Conservation (phyloP, 345 rosid species). For the Mercurialis annua region DNA sequence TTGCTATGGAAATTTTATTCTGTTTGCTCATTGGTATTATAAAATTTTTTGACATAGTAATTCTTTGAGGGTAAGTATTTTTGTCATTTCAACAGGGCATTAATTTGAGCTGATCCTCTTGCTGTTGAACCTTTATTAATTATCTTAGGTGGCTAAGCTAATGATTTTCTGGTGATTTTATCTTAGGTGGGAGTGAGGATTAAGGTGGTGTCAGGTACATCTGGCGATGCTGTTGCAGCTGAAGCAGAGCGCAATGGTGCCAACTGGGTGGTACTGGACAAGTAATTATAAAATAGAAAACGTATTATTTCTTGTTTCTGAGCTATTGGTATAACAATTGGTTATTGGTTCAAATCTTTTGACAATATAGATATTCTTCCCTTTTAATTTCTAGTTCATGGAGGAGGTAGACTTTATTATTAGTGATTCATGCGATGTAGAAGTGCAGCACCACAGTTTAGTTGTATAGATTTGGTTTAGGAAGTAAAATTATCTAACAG, state of each 20-base stretch:
- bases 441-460: neutral
- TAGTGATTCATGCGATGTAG: neutral
- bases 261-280: conserved; percentile 84
- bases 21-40: no score
- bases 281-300: conserved; percentile 53
- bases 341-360: conserved; percentile 10
- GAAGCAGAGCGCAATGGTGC: conserved; percentile 57
- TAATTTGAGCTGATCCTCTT: no score
- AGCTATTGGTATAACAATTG: conserved; percentile 22
- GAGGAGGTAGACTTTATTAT: neutral
- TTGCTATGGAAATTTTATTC: no score
- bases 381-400: neutral
- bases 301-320: conserved; percentile 57
- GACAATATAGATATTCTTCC: neutral
- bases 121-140: no score
- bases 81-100: no score
- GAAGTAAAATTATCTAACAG: neutral
- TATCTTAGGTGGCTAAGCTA: neutral
- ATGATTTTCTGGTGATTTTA: conserved; percentile 18
- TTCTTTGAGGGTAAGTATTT: no score
- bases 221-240: conserved; percentile 50
- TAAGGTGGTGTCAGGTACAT: conserved; percentile 54
- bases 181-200: conserved; percentile 63
- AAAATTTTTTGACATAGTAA: no score
- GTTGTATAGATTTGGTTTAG: neutral